Evolutionary conservation across 73 alveolate genomes (phyloP).

Genomic region (Blepharisma stoltei): DNA sequence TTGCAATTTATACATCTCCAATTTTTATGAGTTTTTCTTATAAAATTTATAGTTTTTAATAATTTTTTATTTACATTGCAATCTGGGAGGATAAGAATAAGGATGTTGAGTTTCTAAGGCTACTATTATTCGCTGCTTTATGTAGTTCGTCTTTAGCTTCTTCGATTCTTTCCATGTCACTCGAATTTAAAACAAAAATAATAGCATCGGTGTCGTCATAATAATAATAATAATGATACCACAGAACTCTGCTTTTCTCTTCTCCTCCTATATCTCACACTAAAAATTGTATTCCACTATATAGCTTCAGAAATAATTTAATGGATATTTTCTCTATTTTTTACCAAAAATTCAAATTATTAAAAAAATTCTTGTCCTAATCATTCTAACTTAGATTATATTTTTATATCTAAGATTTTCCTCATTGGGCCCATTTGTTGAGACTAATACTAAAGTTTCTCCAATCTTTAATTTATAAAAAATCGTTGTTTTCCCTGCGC

Average conservation of each 20-base stretch:
- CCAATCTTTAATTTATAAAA: slow-evolving; percentile 61
- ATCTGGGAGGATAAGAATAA: too few relatives aligned
- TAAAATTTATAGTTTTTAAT: too few relatives aligned
- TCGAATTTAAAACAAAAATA: slow-evolving; percentile 84
- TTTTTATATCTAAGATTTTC: slow-evolving; percentile 76
- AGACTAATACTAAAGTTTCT: slow-evolving; percentile 62
- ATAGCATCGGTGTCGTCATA: slow-evolving; percentile 80
- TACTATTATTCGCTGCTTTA: slow-evolving; percentile 68
- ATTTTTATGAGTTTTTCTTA: too few relatives aligned
- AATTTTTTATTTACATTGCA: too few relatives aligned
- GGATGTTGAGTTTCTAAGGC: slow-evolving; percentile 67
- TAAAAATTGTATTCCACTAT: slow-evolving; percentile 53
- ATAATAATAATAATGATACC: slow-evolving; percentile 92
- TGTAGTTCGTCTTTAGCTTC: slow-evolving; percentile 82
- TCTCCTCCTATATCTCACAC: slow-evolving; percentile 95
- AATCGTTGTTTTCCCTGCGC: slow-evolving; percentile 92
- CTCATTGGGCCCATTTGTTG: slow-evolving; percentile 89
- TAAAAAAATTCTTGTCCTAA: too few relatives aligned
- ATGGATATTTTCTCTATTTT: too few relatives aligned
- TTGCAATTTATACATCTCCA: too few relatives aligned
- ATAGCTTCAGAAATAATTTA: too few relatives aligned
- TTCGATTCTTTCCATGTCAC: slow-evolving; percentile 80
- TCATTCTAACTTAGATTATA: too few relatives aligned
- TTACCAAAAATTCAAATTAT: too few relatives aligned
- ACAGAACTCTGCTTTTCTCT: slow-evolving; percentile 80